Percentiles rank a stretch among this genome's conserved stretches.
phyloP scores from a whole-genome alignment of 2,329 filamentous ascomycete genomes.

The Claviceps pazoutovae region DNA sequence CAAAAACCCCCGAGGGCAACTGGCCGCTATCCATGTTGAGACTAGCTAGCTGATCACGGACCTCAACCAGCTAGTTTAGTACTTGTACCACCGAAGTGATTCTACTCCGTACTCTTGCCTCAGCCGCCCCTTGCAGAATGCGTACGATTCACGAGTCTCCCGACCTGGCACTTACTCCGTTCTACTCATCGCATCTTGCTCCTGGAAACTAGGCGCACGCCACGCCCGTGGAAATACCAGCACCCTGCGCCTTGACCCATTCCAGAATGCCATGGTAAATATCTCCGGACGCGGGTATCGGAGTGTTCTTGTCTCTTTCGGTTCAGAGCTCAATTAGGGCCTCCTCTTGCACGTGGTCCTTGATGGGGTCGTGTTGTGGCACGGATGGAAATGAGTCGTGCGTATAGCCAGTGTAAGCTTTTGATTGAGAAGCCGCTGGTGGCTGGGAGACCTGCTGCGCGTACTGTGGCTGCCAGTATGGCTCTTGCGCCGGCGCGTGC shows the following conservation, averaged over 20 bases:
- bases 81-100: too few species aligned
- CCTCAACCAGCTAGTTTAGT: too few species aligned
- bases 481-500: constrained; percentile 17
- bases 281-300: background rate
- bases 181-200: too few species aligned
- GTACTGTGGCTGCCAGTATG: constrained; percentile 20
- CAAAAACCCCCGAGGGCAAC: too few species aligned
- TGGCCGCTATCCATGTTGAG: too few species aligned
- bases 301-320: background rate
- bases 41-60: too few species aligned
- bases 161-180: too few species aligned
- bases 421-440: constrained; percentile 24
- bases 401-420: constrained; percentile 35
- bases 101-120: too few species aligned
- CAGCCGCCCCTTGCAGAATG: too few species aligned
- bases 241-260: background rate
- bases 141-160: too few species aligned
- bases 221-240: too few species aligned
- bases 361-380: constrained; percentile 29
- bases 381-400: constrained; percentile 52
- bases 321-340: constrained; percentile 62
- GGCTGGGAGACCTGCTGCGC: constrained; percentile 15
- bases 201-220: too few species aligned
- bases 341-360: constrained; percentile 51
- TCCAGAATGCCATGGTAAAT: background rate